These are phyloP conservation scores for Lepidium sativum DNA, from an alignment of 345 rosid species.

Conservation along the genomic window DNA sequence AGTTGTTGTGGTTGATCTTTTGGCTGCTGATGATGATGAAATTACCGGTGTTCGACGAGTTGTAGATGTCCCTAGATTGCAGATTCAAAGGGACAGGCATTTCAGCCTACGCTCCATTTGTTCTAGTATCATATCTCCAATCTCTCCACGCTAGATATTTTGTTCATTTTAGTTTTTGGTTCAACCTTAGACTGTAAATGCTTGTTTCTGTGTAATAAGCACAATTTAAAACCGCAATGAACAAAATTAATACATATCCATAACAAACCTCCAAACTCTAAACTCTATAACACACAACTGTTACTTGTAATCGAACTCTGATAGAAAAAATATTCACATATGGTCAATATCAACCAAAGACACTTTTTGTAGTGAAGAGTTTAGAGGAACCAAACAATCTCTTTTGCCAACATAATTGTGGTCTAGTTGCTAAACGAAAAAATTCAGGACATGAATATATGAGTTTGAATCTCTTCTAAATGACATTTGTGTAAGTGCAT, in stretches of 20 bases:
- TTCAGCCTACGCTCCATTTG: slow-evolving; percentile 19
- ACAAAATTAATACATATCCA: not conserved
- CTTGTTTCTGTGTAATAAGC: not conserved
- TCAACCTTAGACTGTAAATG: not conserved
- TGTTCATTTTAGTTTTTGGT: not conserved
- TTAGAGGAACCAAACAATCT: too few relatives aligned
- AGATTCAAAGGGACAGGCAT: slow-evolving; percentile 10
- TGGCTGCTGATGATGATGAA: slow-evolving; percentile 38
- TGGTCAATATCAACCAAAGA: too few relatives aligned
- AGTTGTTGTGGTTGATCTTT: slow-evolving; percentile 60
- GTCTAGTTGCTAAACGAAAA: too few relatives aligned
- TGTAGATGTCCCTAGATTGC: slow-evolving; percentile 6
- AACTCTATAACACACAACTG: too few relatives aligned
- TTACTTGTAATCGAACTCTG: too few relatives aligned
- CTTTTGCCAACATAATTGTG: too few relatives aligned
- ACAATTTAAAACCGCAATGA: not conserved
- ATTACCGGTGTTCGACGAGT: slow-evolving; percentile 8
- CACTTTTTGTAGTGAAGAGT: too few relatives aligned
- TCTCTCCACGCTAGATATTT: slow-evolving; percentile 47
- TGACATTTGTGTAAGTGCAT: too few relatives aligned
- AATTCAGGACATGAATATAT: too few relatives aligned
- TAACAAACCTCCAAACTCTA: too few relatives aligned
- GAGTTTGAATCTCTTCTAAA: too few relatives aligned
- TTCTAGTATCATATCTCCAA: slow-evolving; percentile 45
- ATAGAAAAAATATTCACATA: too few relatives aligned